phyloP scores from a whole-genome alignment of 1,139 yeast genomes.

The Spathaspora sp. region DNA sequence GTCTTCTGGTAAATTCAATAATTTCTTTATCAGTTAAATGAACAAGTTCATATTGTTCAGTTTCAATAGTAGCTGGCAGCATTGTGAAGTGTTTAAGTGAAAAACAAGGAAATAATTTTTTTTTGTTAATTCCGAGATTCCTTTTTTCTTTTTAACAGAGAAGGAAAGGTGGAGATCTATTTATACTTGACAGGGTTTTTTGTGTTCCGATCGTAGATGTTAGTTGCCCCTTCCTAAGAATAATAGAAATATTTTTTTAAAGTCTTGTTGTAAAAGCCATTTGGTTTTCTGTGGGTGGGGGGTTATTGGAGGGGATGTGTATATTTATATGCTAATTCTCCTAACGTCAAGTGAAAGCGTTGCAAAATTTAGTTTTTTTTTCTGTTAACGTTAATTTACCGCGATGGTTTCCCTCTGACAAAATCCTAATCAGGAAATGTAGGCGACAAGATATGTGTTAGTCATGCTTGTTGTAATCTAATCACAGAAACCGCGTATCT shows the following conservation, averaged over 20 bases:
- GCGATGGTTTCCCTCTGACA: slow-evolving; percentile 6
- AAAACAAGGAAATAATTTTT: neutral
- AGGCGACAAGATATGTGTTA: slow-evolving; percentile 4
- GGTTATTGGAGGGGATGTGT: neutral
- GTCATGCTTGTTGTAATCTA: neutral
- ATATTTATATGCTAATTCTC: slow-evolving; percentile 1
- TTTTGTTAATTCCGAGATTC: too few species aligned
- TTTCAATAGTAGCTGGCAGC: slow-evolving; percentile 7
- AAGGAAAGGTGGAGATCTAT: neutral
- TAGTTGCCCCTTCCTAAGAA: neutral
- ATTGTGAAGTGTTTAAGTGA: too few species aligned
- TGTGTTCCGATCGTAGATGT: neutral
- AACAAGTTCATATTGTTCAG: slow-evolving; percentile 19
- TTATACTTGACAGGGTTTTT: neutral
- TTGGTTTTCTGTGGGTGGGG: neutral
- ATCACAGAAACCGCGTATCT: neutral
- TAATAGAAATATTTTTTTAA: neutral
- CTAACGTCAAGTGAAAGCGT: slow-evolving; percentile 11
- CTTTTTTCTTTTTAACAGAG: neutral
- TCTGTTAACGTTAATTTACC: slow-evolving; percentile 14
- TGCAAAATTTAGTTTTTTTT: neutral
- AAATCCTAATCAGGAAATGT: slow-evolving; percentile 10
- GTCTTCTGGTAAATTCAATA: slow-evolving; percentile 47
- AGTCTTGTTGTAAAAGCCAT: neutral
- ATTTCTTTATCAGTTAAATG: slow-evolving; percentile 36